Evolutionary conservation across 495 filamentous ascomycete genomes (phyloP), one percentile per base, ranked within the genome.

Genomic region (Podospora sp.): DNA sequence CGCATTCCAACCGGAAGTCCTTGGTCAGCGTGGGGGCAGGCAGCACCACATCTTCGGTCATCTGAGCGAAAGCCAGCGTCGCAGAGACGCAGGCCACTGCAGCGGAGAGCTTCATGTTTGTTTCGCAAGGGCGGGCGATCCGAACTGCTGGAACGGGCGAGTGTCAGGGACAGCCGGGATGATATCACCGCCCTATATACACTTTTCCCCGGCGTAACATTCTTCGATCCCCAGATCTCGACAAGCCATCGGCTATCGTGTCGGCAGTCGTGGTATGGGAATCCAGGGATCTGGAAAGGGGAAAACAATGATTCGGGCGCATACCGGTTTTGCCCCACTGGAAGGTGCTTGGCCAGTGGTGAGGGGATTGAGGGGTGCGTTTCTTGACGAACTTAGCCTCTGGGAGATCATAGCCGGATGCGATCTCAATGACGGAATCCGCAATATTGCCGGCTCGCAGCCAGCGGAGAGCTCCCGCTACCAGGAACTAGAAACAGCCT

Each of bases 1-100:
- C 63, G 26, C 63, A 65, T 58, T 65, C 63, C 12, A 65, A 52
- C 6, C 57, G 63, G 55, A 65, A 65, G 53, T 65, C 63, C 33
- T 65, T 65, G 52, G 63, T 58, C 29, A 65, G 33, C 21, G 63
- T 65, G 0, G 63, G 63, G 55, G 40, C 33, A 1, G 61, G 61
- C 14, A 63, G 46, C 5, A 14, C 16, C 2, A 46, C 40, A 11
- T 46, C 40, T 18, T 46, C 40, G 11, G 40, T 46, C 4, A 46
- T 2, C 11, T 12, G 9, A 18, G 40, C 40, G 11, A 46, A 6
- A 14, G 40, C 40, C 40, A 46, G 40, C 40, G 40, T 46, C 40
- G 40, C 12, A 46, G 40, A 12, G 40, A 14, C 40, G 40, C 4
- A 46, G 11, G 40, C 40, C 40, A 46, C 40, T 46, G 16, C 40